A percentile compares a stretch with the other conserved stretches of the same genome.
Evolutionary conservation across 2,329 filamentous ascomycete genomes (phyloP).

Genomic region (Epichloe sp.): DNA sequence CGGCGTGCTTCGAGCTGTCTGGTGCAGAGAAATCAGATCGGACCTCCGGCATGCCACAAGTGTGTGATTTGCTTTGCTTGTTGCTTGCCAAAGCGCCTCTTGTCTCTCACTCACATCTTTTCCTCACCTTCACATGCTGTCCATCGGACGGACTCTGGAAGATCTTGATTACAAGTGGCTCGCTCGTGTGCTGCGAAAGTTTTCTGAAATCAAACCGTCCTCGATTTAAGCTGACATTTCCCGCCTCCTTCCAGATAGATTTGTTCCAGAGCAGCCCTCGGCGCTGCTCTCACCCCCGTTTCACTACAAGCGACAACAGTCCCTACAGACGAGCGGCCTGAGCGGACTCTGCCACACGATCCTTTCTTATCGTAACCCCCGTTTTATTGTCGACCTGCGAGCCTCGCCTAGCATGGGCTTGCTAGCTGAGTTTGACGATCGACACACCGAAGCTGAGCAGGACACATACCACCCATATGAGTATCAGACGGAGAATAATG

Average conservation of each 20-base stretch:
- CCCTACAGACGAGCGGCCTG: constrained; percentile 2
- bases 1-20: not conserved
- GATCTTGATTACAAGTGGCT: no score
- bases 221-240: constrained; percentile 1
- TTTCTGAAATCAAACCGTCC: not conserved
- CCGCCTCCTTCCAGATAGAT: constrained; percentile 4
- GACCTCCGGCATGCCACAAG: not conserved
- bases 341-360: constrained; percentile 1
- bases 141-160: no score
- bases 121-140: no score
- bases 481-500: constrained; percentile 76
- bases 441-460: constrained; percentile 49
- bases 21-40: not conserved
- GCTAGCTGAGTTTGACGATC: constrained; percentile 54
- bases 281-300: constrained; percentile 12
- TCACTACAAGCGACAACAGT: constrained; percentile 2
- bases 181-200: not conserved
- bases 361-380: not conserved
- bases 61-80: not conserved
- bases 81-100: no score
- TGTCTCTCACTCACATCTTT: not conserved
- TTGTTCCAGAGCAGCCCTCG: constrained; percentile 12
- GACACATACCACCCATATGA: constrained; percentile 59
- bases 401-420: constrained; percentile 57
- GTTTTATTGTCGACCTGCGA: constrained; percentile 4